Percentiles rank a stretch among this genome's conserved stretches.
Conservation (phyloP, 768 basidiomycete genomes). For the Boletus sp. region DNA sequence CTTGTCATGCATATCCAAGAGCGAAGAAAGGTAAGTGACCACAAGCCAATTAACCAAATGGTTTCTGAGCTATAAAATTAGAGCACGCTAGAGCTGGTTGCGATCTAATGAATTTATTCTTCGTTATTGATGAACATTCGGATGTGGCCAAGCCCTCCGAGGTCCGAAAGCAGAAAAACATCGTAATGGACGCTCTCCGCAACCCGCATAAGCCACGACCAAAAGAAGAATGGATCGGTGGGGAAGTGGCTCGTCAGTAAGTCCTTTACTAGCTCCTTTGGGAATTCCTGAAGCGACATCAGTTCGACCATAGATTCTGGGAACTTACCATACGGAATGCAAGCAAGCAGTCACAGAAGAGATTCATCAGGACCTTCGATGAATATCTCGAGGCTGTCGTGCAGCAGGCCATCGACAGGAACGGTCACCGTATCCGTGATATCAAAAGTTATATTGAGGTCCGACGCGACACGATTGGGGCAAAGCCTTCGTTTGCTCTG, state of each 20-base stretch:
- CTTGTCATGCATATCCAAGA: slow-evolving; percentile 8
- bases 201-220: slow-evolving; percentile 13
- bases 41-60: neutral
- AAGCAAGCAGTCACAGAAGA: no score
- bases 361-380: no score
- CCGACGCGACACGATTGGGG: slow-evolving; percentile 40
- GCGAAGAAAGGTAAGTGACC: slow-evolving; percentile 8
- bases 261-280: neutral
- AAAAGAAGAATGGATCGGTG: slow-evolving; percentile 15
- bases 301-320: slow-evolving; percentile 11
- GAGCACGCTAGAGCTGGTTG: slow-evolving; percentile 36
- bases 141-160: slow-evolving; percentile 36
- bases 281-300: neutral
- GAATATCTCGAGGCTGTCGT: no score
- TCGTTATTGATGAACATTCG: slow-evolving; percentile 49
- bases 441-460: slow-evolving; percentile 40
- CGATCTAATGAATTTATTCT: slow-evolving; percentile 51
- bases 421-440: slow-evolving; percentile 26
- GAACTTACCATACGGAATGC: slow-evolving; percentile 4
- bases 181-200: slow-evolving; percentile 20
- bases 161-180: slow-evolving; percentile 25
- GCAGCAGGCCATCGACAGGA: slow-evolving; percentile 11
- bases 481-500: no score
- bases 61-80: neutral
- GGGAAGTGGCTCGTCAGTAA: slow-evolving; percentile 21